Conservation (phyloP, 1,284 basidiomycete genomes). For the Ustilago trichophora region DNA sequence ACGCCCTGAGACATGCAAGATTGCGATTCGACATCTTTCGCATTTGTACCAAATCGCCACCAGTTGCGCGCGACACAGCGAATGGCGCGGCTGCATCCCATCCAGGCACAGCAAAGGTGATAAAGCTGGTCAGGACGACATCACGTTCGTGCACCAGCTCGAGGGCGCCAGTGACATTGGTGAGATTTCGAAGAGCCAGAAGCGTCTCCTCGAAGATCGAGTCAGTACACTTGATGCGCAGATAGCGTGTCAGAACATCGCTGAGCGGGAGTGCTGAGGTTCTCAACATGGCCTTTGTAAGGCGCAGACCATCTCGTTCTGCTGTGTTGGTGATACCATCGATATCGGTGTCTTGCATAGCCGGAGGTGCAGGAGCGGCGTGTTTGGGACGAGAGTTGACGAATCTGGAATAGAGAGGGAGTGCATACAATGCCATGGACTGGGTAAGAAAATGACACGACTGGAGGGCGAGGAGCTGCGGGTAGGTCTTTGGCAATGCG, state of each 20-base stretch:
- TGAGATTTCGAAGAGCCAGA: constrained; percentile 81
- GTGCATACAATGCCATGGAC: constrained; percentile 79
- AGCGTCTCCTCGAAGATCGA: constrained; percentile 85
- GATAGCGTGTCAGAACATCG: constrained; percentile 85
- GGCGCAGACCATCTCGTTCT: constrained; percentile 70
- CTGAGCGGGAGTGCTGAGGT: constrained; percentile 88
- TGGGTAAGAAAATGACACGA: constrained; percentile 87
- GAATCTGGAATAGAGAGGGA: constrained; percentile 74
- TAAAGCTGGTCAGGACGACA: constrained; percentile 85
- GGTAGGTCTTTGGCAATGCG: constrained; percentile 73
- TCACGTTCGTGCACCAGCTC: constrained; percentile 86
- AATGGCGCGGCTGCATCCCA: constrained; percentile 22
- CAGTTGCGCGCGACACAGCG: neutral
- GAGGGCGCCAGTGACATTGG: constrained; percentile 88
- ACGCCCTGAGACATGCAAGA: constrained; percentile 84
- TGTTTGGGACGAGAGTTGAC: constrained; percentile 67
- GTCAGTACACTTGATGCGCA: constrained; percentile 86
- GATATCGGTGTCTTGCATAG: constrained; percentile 67
- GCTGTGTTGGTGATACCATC: constrained; percentile 11
- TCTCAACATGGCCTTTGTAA: constrained; percentile 80
- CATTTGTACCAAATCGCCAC: constrained; percentile 1
- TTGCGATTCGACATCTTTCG: constrained; percentile 82
- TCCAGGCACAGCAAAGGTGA: constrained; percentile 78
- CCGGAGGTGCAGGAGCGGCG: constrained; percentile 69
- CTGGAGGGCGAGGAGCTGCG: constrained; percentile 89